Base-by-base conservation (phyloP, 2,329 filamentous ascomycete species). In the Microsporum audouinii region DNA sequence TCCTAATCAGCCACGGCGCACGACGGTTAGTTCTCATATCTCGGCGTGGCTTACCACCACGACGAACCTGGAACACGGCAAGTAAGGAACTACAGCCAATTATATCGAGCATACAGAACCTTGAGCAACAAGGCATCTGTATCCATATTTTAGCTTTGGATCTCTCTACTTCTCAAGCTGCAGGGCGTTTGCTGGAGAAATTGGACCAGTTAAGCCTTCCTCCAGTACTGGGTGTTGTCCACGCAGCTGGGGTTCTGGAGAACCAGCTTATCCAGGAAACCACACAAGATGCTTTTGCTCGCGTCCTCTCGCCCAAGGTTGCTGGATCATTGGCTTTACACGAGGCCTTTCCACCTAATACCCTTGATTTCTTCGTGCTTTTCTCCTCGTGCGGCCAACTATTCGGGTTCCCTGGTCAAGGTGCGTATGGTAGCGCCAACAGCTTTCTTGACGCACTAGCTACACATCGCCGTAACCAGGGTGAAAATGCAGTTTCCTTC, bases 11-110 rank as follows among this genome's bases (percentile, higher is more conserved):
- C 3, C 61, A 64, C 51, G 68, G 70, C 5, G 71, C 69, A 8
- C 65, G 63, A 41, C 53, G 72, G 57, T 43, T 73, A 2, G 62
- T 71, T n/a, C 64, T 71, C 38, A 59, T 71, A 33, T 72, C 70
- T n/a, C 62, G 71, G 8, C 65, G 66, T n/a, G 68, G 64, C 1
- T 66, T 78, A 0, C 76, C 75, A 1, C 67, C 68, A 29, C 43
- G 43, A 8, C 23, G 43, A 29, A 29, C 5, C 43, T 47, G 43
- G 43, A 17, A 29, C 8, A 17, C 3, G n/a, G 43, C 23, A 5
- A 8, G 7, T 12, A 27, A 47, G 43, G 43, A 47, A 17, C 43
- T 47, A 29, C 43, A 47, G 17, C 43, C 17, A 47, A 6, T 29
- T 27, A 29, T 47, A 47, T 23, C 43, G 8, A 47, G 2, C 4